Evolutionary conservation across 192 early-diverging fungal genomes (phyloP), one percentile per base, ranked within the genome.

Genomic region (Cladochytrium replicatum): DNA sequence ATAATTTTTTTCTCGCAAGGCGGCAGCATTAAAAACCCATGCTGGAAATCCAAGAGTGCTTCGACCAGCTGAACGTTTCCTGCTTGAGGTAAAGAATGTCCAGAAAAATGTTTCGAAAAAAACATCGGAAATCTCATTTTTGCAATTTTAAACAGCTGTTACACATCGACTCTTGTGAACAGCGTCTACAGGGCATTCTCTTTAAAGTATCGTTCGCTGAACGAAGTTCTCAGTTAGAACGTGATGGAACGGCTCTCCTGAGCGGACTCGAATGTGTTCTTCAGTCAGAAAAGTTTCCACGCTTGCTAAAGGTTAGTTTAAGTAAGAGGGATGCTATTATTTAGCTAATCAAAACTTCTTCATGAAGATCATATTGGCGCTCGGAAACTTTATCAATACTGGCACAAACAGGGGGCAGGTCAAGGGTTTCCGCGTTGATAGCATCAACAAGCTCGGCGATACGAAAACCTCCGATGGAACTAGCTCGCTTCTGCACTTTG

Each of bases 341-440:
- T 43, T 19, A 58, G 0, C 11, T 55, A 3, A 22, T 52, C 13
- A 58, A 48, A 52, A 27, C 22, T 40, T 42, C 46, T 8, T 23
- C 0, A 26, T 15, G 19, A 22, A 71, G 69, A 47, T 71, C 15
- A 57, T 71, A 17, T 51, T 71, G 0, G 55, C 61, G 3, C 28
- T 71, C 3, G 69, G 69, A 6, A 71, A 71, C 41, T 71, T 49
- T 37, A 57, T 71, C 51, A 71, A 71, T 27, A 54, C 41, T 31
- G 69, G 69, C 0, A 63, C 52, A 6, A 54, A 60, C 45, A 64
- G 52, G 42, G 69, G 69, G 8, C 29, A 53, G 15, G 54, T 60
- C 7, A 60, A 71, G 48, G 69, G 69, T 9, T 71, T 71, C 52
- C 21, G 46, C 31, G 67, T 71, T 27, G 54, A 32, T 19, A 66